Percentiles rank a stretch among this genome's conserved stretches.
Evolutionary conservation across 2,329 filamentous ascomycete species (phyloP).

Genomic region (Periglandula ipomoeae): DNA sequence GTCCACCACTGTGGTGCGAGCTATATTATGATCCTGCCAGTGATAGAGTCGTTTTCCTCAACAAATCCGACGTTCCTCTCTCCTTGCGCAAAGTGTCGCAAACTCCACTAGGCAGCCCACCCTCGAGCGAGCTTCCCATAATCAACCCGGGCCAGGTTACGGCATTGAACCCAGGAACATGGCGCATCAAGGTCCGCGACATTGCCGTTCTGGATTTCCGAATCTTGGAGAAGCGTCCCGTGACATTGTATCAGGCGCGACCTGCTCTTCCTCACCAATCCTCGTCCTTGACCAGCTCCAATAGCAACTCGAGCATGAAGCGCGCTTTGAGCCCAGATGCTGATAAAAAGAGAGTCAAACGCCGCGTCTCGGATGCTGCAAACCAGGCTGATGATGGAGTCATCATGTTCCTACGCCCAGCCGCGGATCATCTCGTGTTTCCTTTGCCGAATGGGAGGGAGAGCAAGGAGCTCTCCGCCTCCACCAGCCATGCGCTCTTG

Average conservation of each 20-base stretch:
- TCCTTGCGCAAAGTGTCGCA: slow-evolving; percentile 37
- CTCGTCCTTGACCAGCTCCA: slow-evolving; percentile 23
- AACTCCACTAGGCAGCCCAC: slow-evolving; percentile 26
- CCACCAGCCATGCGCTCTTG: slow-evolving; percentile 40
- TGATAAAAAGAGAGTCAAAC: slow-evolving; percentile 35
- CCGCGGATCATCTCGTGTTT: slow-evolving; percentile 41
- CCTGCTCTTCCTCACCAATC: slow-evolving; percentile 18
- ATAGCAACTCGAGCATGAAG: slow-evolving; percentile 38
- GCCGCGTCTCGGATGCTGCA: slow-evolving; percentile 25
- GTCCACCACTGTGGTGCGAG: slow-evolving; percentile 48
- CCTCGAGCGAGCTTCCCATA: slow-evolving; percentile 33
- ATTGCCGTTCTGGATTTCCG: slow-evolving; percentile 47
- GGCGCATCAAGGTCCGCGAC: slow-evolving; percentile 42
- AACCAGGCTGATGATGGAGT: slow-evolving; percentile 36
- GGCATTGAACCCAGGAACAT: slow-evolving; percentile 44
- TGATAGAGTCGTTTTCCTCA: slow-evolving; percentile 48
- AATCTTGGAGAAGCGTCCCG: slow-evolving; percentile 45
- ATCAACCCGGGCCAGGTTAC: slow-evolving; percentile 36
- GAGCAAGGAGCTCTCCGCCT: slow-evolving; percentile 36
- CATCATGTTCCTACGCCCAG: slow-evolving; percentile 44
- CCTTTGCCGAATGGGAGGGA: slow-evolving; percentile 38
- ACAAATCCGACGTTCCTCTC: slow-evolving; percentile 46
- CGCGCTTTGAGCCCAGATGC: slow-evolving; percentile 37
- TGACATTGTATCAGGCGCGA: slow-evolving; percentile 27
- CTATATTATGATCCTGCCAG: slow-evolving; percentile 51